Evolutionary conservation across 805 yeast species (phyloP).

Genomic region (Starmerella potacharoeniae): DNA sequence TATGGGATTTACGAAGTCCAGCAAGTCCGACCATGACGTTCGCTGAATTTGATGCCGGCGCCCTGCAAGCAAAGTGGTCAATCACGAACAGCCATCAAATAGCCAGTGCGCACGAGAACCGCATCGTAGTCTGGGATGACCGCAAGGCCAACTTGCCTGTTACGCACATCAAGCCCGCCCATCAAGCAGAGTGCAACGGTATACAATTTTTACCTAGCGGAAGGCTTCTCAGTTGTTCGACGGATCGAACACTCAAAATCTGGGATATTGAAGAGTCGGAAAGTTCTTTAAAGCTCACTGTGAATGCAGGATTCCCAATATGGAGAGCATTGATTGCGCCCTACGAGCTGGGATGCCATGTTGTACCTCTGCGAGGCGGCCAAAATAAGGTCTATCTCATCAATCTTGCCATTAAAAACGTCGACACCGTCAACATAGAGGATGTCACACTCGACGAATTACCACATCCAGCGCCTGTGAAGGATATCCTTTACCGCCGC

Average conservation of each 20-base stretch:
- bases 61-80: slow-evolving; percentile 93
- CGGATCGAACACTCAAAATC: slow-evolving; percentile 69
- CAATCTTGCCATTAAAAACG: slow-evolving; percentile 27
- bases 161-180: slow-evolving; percentile 51
- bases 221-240: slow-evolving; percentile 68
- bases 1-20: slow-evolving; percentile 62
- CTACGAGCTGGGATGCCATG: slow-evolving; percentile 75
- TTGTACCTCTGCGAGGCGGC: slow-evolving; percentile 88
- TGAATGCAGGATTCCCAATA: slow-evolving; percentile 71
- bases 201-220: slow-evolving; percentile 65
- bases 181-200: slow-evolving; percentile 78
- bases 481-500: slow-evolving; percentile 78
- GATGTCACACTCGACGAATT: slow-evolving; percentile 47
- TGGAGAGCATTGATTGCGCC: slow-evolving; percentile 83
- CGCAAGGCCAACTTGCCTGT: slow-evolving; percentile 73
- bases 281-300: slow-evolving; percentile 36
- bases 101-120: slow-evolving; percentile 78
- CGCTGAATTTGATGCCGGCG: slow-evolving; percentile 94
- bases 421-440: slow-evolving; percentile 25
- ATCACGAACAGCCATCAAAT: slow-evolving; percentile 59
- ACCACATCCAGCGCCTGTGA: slow-evolving; percentile 77
- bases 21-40: slow-evolving; percentile 36
- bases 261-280: slow-evolving; percentile 40
- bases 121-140: slow-evolving; percentile 77
- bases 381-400: slow-evolving; percentile 48